Base-by-base conservation (phyloP, 768 basidiomycete species). In the Podaxis pistillaris region DNA sequence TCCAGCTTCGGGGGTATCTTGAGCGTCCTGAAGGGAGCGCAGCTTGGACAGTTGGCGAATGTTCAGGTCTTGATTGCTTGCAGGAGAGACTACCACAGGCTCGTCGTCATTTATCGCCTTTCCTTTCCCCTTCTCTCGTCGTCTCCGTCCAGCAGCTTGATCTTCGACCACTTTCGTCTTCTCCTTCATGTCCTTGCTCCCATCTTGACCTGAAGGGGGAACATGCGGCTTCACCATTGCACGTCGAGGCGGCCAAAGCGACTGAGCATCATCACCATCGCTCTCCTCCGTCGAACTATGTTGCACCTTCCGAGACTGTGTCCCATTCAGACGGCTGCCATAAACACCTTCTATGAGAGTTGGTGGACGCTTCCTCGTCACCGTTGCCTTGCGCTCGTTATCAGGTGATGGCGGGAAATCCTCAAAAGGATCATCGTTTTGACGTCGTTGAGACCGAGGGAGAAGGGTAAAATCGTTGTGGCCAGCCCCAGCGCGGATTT, bases 161-260 rank as follows among this genome's bases (percentile, higher is more conserved):
- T 13, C 41, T n/a, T 50, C 26, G 13, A 3, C 17, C n/a, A 15
- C 11, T 38, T 54, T 30, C 22, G 8, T 41, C 30, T 46, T 46
- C 13, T 15, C 41, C 8, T 37, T 37, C 19, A 6, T 0, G 13
- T 5, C 19, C 58, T 38, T 37, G 11, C 11, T 51, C 17, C 13
- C 17, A 4, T 50, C 5, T 46, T 46, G 44, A 46, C 17, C 9
- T 46, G n/a, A 19, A 0, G n/a, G 19, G 19, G 5, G 22, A 19
- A 13, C 6, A n/a, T 9, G 54, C 4, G 38, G 1, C 7, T 5
- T 33, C 11, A 5, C 15, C 24, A 12, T 55, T 22, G 33, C 4
- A 12, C 61, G 54, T 50, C 11, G 24, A 26, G 61, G 61, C 8
- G 61, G 61, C 61, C 61, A 62, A 11, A 33, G 15, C 11, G 33